These are phyloP conservation scores for Phytophthora pistaciae DNA, from an alignment of 352 stramenopile species.

Conservation along the genomic window DNA sequence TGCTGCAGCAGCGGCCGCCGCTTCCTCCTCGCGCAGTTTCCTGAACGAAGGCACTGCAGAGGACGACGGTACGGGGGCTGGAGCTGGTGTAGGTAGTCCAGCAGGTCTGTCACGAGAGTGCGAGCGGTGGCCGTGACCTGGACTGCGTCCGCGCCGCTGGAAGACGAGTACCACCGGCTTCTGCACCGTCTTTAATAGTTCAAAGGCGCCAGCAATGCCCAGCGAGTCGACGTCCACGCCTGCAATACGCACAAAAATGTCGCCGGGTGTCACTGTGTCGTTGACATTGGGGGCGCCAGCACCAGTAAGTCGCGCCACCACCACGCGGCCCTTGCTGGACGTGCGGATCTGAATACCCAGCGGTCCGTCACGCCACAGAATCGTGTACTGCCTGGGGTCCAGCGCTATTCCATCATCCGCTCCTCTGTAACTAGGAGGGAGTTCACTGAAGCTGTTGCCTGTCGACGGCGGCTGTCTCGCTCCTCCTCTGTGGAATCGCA, in stretches of 20 bases:
- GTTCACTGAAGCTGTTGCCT: constrained; percentile 26
- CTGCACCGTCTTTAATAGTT: constrained; percentile 79
- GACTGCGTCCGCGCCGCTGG: constrained; percentile 45
- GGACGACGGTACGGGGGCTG: constrained; percentile 33
- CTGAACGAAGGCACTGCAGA: constrained; percentile 69
- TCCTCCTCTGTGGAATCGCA: constrained; percentile 66
- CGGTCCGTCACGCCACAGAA: constrained; percentile 79
- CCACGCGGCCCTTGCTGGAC: constrained; percentile 65
- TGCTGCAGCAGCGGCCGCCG: constrained; percentile 30
- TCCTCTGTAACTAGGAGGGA: constrained; percentile 24
- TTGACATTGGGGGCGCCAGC: constrained; percentile 61
- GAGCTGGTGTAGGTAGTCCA: constrained; percentile 17
- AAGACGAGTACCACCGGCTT: constrained; percentile 88
- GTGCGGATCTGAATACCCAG: constrained; percentile 88
- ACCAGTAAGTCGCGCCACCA: constrained; percentile 80
- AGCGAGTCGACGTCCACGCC: constrained; percentile 75
- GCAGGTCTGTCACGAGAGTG: constrained; percentile 27
- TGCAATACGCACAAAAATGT: constrained; percentile 81
- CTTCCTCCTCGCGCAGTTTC: constrained; percentile 60
- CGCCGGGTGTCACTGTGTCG: constrained; percentile 64
- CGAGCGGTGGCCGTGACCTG: constrained; percentile 16
- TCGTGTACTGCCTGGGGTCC: constrained; percentile 70
- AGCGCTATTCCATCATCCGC: constrained; percentile 18
- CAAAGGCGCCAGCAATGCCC: constrained; percentile 78
- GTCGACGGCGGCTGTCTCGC: constrained; percentile 34